Percentiles rank a stretch among this genome's conserved stretches.
These are phyloP conservation scores for Balansia obtecta DNA, from an alignment of 2,329 filamentous ascomycete species.

Conservation along the genomic window DNA sequence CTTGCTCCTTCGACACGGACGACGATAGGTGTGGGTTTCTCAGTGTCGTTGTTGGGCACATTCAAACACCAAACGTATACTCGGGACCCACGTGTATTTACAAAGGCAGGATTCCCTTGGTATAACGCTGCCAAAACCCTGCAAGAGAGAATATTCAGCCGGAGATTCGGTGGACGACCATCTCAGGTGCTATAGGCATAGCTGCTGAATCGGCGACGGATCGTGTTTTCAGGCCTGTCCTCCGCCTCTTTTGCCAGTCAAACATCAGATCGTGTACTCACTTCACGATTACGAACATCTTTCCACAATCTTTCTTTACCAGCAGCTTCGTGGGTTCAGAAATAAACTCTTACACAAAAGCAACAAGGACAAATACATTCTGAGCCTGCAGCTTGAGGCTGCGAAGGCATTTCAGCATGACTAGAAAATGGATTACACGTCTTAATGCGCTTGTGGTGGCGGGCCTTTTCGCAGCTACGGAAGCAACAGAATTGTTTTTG, in stretches of 20 bases:
- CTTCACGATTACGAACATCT: not conserved
- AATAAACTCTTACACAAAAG: not conserved
- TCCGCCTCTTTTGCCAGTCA: not conserved
- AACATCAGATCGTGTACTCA: not conserved
- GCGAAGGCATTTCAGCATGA: constrained; percentile 1
- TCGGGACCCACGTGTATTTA: not conserved
- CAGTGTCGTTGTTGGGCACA: not conserved
- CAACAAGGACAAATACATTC: not conserved
- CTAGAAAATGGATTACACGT: not conserved
- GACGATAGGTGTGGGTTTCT: not conserved
- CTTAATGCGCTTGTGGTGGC: constrained; percentile 7
- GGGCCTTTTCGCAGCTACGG: constrained; percentile 13
- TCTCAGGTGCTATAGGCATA: not conserved
- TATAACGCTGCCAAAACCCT: not conserved
- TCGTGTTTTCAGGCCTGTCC: not conserved
- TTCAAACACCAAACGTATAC: not conserved
- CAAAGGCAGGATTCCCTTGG: not conserved
- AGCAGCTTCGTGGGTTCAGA: not conserved
- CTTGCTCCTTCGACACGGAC: not conserved
- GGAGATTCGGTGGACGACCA: not conserved
- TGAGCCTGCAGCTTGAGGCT: not conserved
- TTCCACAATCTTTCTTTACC: not conserved
- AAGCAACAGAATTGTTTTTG: constrained; percentile 14
- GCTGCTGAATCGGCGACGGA: not conserved
- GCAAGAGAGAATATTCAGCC: not conserved